Evolutionary conservation across 176 grass and related monocot genomes (phyloP).

Genomic region (Phoenix roebelenii): DNA sequence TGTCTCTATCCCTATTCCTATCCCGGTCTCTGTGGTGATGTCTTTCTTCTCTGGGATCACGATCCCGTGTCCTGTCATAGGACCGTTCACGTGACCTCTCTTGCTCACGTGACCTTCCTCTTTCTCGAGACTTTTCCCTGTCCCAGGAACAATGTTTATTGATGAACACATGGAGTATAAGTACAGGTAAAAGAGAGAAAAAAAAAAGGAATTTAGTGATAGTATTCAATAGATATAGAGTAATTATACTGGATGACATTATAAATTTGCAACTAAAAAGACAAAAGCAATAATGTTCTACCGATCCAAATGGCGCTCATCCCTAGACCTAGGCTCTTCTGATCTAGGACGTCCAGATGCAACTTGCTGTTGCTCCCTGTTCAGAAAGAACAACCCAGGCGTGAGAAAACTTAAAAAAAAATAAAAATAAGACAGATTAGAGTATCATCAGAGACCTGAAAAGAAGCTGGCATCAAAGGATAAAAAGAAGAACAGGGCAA

Average conservation of each 20-base stretch:
- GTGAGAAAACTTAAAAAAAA: no score
- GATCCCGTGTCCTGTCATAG: slow-evolving; percentile 52
- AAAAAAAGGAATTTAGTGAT: neutral
- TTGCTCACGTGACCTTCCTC: slow-evolving; percentile 22
- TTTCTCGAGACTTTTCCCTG: slow-evolving; percentile 62
- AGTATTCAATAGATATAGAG: neutral
- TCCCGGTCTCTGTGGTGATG: slow-evolving; percentile 53
- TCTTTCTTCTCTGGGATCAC: slow-evolving; percentile 58
- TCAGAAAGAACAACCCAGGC: slow-evolving; percentile 1
- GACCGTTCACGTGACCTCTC: slow-evolving; percentile 47
- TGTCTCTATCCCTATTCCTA: slow-evolving; percentile 29
- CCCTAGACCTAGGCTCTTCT: slow-evolving; percentile 45
- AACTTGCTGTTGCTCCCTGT: slow-evolving; percentile 44
- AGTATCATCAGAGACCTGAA: no score
- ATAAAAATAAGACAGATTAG: no score
- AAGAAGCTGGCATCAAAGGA: no score
- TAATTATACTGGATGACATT: neutral
- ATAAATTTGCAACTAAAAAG: no score
- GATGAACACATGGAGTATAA: neutral
- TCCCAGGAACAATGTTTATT: slow-evolving; percentile 25
- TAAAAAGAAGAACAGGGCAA: no score
- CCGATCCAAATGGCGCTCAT: slow-evolving; percentile 42
- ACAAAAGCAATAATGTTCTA: slow-evolving; percentile 1
- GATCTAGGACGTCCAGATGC: slow-evolving; percentile 35
- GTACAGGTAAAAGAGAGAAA: neutral